Conservation (phyloP, 305 asterid species). For the Fraxinus angustifolia region DNA sequence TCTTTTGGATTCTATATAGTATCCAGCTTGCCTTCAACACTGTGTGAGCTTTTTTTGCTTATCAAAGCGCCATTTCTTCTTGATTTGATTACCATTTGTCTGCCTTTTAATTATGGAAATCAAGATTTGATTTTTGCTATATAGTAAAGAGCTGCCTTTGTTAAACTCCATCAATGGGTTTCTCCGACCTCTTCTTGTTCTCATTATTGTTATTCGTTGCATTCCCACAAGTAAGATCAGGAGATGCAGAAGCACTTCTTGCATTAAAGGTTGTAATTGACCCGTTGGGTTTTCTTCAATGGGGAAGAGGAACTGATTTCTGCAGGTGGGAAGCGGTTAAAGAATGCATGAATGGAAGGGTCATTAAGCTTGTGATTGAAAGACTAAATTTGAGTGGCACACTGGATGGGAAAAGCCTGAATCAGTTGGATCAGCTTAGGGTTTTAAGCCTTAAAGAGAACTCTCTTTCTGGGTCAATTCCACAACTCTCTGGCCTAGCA, state of each 20-base stretch:
- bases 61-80: neutral
- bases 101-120: conserved; percentile 11
- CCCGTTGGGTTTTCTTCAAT: conserved; percentile 53
- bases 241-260: conserved; percentile 68
- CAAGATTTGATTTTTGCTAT: conserved; percentile 17
- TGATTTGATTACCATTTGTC: conserved; percentile 4
- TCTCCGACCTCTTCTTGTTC: conserved; percentile 21
- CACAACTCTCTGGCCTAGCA: conserved; percentile 50
- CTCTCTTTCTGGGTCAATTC: conserved; percentile 67
- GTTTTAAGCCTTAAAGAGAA: conserved; percentile 76
- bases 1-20: conserved; percentile 28
- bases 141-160: neutral
- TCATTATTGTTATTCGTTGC: conserved; percentile 19
- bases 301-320: conserved; percentile 44
- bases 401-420: conserved; percentile 53
- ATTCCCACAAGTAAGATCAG: conserved; percentile 45
- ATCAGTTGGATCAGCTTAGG: conserved; percentile 74
- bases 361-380: conserved; percentile 76
- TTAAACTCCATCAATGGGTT: conserved; percentile 20
- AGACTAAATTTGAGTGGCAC: conserved; percentile 57
- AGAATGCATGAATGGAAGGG: conserved; percentile 73
- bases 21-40: conserved; percentile 21
- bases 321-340: conserved; percentile 83
- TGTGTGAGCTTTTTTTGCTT: conserved; percentile 17
- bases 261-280: conserved; percentile 54